Base-by-base conservation (phyloP, 768 basidiomycete genomes). In the Tephrocybe sp. region DNA sequence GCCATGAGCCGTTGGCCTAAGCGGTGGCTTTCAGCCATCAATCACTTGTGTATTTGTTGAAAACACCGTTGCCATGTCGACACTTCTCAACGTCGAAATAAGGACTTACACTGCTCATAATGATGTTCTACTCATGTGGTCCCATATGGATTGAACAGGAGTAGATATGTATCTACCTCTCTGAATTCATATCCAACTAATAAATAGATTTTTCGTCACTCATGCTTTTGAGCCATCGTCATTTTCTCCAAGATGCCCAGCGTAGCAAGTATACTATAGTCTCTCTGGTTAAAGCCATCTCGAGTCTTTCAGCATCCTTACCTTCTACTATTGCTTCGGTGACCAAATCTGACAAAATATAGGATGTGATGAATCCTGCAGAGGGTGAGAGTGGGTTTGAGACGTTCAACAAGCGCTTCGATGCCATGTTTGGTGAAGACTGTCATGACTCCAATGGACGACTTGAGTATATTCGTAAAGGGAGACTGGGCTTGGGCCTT, bases 321-420 rank as follows among this genome's bases (percentile, higher is more conserved):
- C 39, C 39, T 19, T 39, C 16, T 14, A 17, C 46, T 36, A n/a
- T 48, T 14, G 23, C n/a, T 38, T 38, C 39, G n/a, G 35, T 34
- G 38, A 20, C 35, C 23, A 39, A 46, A 34, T 8, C 39, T 13
- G 33, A 48, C 38, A 48, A 48, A 48, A 48, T 48, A 23, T 48
- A 19, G 26, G 16, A n/a, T 39, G 47, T 48, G 30, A 48, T 48
- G 47, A 48, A 39, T 39, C n/a, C 36, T 8, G 40, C 30, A n/a
- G 23, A 51, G 44, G 23, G 42, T 7, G 16, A 51, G 20, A 39
- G 41, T 17, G 14, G 13, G 7, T 23, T 44, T 39, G 49, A 39
- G 31, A 51, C 42, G 3, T 51, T 51, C 14, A 45, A 45, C 13
- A 45, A 19, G n/a, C 12, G 20, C 33, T 45, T 45, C 20, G 13